Base-by-base conservation (phyloP, 495 filamentous ascomycete genomes). In the Schizothecium vesticola region DNA sequence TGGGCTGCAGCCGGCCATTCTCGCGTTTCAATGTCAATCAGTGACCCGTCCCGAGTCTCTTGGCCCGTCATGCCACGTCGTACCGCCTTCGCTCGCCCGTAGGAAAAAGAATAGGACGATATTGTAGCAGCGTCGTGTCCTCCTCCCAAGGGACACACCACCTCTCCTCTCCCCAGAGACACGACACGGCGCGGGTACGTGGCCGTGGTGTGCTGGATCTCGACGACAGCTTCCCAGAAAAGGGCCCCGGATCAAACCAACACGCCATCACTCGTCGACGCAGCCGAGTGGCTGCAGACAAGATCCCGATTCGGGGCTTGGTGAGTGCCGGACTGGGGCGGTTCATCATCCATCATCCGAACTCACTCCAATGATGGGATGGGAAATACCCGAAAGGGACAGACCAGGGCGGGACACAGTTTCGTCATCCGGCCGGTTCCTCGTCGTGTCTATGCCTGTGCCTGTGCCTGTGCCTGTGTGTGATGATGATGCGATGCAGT, bases 241-340 rank as follows among this genome's bases (percentile, higher is more conserved):
- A 43, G 25, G 57, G 21, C 65, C 22, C 59, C 65, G 65, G 51
- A 73, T 67, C 63, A 69, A 63, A 62, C 29, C n/a, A n/a, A n/a
- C n/a, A n/a, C n/a, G n/a, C 13, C 13, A 33, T 19, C 25, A 31
- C 61, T 67, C n/a, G 25, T 51, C 43, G 43, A 8, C 36, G 36
- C 36, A 25, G 64, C 70, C 71, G 74, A 74, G 70, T 67, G 74
- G 74, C 67, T 75, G 70, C 70, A 72, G 56, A 29, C 59, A 5
- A 51, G 64, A 56, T 73, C 67, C 74, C 72, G 74, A 72, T 67
- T 70, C 72, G 71, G 70, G 68, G 25, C n/a, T 8, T 25, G 29
- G 9, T 10, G n/a, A 64, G 25, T 51, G 61, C 29, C 23, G 61
- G 61, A 24, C n/a, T 2, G 1, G 4, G 11, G 61, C 29, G 31